A percentile compares a stretch with the other conserved stretches of the same genome.
These are phyloP conservation scores for Aspergillus nidulans DNA, from an alignment of 495 filamentous ascomycete species.

Conservation along the genomic window DNA sequence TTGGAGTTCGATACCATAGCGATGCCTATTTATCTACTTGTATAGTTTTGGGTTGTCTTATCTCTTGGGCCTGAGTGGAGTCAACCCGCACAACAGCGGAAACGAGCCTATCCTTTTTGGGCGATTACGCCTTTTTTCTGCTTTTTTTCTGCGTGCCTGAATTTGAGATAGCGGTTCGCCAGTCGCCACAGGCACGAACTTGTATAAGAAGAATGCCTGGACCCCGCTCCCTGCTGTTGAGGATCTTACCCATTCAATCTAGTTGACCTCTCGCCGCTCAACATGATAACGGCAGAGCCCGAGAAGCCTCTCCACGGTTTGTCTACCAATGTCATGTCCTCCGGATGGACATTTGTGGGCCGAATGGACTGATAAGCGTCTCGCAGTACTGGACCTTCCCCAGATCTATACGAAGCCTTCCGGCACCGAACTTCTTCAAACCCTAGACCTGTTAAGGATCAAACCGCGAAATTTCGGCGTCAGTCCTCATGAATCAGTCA, in stretches of 20 bases:
- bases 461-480: conserved; percentile 36
- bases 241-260: conserved; percentile 1
- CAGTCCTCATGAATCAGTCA: conserved; percentile 27
- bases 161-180: conserved; percentile 18
- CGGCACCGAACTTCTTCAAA: conserved; percentile 39
- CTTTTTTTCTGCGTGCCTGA: conserved; percentile 23
- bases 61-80: conserved; percentile 16
- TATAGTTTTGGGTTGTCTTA: conserved; percentile 1
- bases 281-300: conserved; percentile 38
- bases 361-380: conserved; percentile 39
- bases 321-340: conserved; percentile 22
- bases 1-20: conserved; percentile 15
- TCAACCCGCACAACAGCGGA: conserved; percentile 30
- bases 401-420: conserved; percentile 49
- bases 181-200: conserved; percentile 17
- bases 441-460: conserved; percentile 40
- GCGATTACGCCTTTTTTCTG: conserved; percentile 38
- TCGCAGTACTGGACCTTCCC: conserved; percentile 50
- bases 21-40: not conserved
- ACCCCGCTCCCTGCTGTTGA: not conserved
- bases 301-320: conserved; percentile 45
- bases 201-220: conserved; percentile 8
- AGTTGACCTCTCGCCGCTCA: conserved; percentile 8
- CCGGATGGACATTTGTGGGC: conserved; percentile 10
- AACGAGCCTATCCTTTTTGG: conserved; percentile 38